These are phyloP conservation scores for Takakia lepidozioides DNA, from an alignment of 225 moss, liverwort and hornwort genomes.

Conservation along the genomic window DNA sequence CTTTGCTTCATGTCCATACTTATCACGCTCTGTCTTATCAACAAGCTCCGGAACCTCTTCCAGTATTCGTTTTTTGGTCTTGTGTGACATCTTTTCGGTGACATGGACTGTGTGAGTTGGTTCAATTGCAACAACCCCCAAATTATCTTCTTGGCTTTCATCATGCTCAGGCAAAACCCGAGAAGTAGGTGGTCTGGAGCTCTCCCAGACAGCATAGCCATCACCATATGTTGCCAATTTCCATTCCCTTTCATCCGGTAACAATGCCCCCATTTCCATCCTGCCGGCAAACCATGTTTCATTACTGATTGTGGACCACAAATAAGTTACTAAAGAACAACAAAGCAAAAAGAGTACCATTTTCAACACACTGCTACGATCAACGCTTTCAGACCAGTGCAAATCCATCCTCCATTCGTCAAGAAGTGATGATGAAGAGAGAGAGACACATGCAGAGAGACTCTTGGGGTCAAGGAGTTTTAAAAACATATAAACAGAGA, in stretches of 20 bases:
- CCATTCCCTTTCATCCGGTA: constrained; percentile 45
- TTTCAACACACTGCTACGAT: too few species aligned
- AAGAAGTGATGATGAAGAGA: too few species aligned
- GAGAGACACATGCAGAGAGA: too few species aligned
- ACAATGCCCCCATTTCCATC: constrained; percentile 59
- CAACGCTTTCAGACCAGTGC: too few species aligned
- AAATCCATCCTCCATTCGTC: too few species aligned
- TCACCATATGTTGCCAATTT: constrained; percentile 37
- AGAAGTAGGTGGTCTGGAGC: constrained; percentile 11
- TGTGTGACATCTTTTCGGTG: constrained; percentile 41
- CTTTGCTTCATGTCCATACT: not conserved
- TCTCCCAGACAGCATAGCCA: constrained; percentile 68
- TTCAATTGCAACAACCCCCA: not conserved
- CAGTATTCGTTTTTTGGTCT: constrained; percentile 43
- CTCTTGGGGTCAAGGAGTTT: too few species aligned
- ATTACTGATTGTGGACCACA: too few species aligned
- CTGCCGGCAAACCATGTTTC: constrained; percentile 19
- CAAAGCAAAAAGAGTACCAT: too few species aligned
- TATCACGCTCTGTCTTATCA: constrained; percentile 7
- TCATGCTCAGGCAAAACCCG: constrained; percentile 3
- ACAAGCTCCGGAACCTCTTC: constrained; percentile 41
- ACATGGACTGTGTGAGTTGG: constrained; percentile 37
- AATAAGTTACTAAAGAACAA: too few species aligned
- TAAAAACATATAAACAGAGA: too few species aligned
- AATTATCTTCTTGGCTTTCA: not conserved